Evolutionary conservation across 1,139 yeast species (phyloP).

Genomic region (Saccharomyces hybrid): DNA sequence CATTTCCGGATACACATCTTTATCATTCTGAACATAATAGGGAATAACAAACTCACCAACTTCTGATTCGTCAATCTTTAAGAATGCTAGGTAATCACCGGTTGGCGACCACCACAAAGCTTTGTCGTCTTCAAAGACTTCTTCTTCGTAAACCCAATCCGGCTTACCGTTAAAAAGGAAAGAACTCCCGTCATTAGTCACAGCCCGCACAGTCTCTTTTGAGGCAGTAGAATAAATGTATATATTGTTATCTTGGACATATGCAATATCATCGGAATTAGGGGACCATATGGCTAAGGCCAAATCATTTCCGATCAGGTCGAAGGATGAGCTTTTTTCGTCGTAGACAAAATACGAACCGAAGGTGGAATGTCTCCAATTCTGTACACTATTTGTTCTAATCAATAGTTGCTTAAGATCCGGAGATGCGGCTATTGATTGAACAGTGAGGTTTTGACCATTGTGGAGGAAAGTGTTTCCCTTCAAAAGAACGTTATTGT

Average conservation of each 20-base stretch:
- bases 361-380: slow-evolving; percentile 79
- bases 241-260: slow-evolving; percentile 61
- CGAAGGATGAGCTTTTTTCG: slow-evolving; percentile 32
- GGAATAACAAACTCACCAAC: slow-evolving; percentile 71
- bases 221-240: slow-evolving; percentile 41
- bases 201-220: slow-evolving; percentile 25
- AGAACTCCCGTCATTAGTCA: slow-evolving; percentile 53
- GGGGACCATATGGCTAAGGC: slow-evolving; percentile 76
- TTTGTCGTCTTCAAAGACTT: slow-evolving; percentile 58
- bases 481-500: slow-evolving; percentile 41
- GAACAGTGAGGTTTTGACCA: slow-evolving; percentile 41
- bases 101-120: slow-evolving; percentile 90
- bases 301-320: slow-evolving; percentile 28
- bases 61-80: slow-evolving; percentile 63
- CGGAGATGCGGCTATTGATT: slow-evolving; percentile 54
- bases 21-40: slow-evolving; percentile 50
- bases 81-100: slow-evolving; percentile 56
- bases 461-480: slow-evolving; percentile 41
- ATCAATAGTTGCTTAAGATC: slow-evolving; percentile 51
- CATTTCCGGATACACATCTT: slow-evolving; percentile 59
- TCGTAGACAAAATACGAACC: slow-evolving; percentile 64
- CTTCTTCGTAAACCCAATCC: slow-evolving; percentile 98
- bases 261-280: slow-evolving; percentile 57
- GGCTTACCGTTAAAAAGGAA: slow-evolving; percentile 84
- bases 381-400: slow-evolving; percentile 47